phyloP scores from a whole-genome alignment of 2,329 filamentous ascomycete genomes.

The Aspergillus quadricinctus region DNA sequence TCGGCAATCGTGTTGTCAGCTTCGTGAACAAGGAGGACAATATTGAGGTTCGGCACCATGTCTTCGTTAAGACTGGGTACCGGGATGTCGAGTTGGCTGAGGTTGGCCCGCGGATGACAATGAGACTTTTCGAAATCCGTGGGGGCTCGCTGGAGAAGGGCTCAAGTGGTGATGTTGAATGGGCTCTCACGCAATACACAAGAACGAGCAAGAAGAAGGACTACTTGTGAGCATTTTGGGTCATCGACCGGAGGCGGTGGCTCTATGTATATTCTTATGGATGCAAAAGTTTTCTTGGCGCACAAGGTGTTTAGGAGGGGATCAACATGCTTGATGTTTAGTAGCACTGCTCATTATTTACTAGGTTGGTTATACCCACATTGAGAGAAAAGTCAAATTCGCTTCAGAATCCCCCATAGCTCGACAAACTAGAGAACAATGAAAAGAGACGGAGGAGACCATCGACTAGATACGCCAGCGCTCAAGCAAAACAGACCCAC shows the following conservation, averaged over 20 bases:
- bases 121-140: constrained; percentile 90
- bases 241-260: constrained; percentile 9
- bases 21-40: constrained; percentile 86
- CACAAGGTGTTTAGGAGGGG: constrained; percentile 26
- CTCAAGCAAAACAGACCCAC: too few relatives aligned
- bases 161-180: constrained; percentile 92
- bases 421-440: background rate
- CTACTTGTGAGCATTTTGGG: constrained; percentile 58
- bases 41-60: constrained; percentile 88
- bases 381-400: background rate
- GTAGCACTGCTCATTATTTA: constrained; percentile 10
- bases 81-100: constrained; percentile 85
- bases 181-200: constrained; percentile 94
- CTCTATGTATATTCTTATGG: constrained; percentile 14
- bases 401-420: background rate
- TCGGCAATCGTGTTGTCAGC: constrained; percentile 84
- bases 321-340: constrained; percentile 20
- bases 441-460: background rate
- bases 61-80: constrained; percentile 90
- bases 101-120: constrained; percentile 93
- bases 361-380: constrained; percentile 23
- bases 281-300: constrained; percentile 25
- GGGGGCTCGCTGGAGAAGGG: constrained; percentile 82
- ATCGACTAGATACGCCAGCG: background rate
- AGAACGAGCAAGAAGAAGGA: constrained; percentile 93